Conservation (phyloP, 2,329 filamentous ascomycete genomes). For the Monosporascus sp. region DNA sequence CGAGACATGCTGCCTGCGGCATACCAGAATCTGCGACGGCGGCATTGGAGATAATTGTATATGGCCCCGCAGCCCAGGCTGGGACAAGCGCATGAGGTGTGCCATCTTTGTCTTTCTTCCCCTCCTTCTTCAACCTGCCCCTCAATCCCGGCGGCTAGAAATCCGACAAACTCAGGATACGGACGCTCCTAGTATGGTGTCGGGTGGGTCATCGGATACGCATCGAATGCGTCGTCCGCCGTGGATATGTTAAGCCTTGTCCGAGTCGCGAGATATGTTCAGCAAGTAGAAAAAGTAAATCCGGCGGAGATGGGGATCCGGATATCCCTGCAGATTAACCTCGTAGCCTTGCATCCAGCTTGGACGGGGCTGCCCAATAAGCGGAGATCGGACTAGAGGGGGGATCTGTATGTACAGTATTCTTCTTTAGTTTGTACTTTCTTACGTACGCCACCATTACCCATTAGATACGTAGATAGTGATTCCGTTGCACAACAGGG, state of each 20-base stretch:
- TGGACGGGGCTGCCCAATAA: background rate
- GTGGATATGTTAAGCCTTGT: background rate
- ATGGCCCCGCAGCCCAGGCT: constrained; percentile 10
- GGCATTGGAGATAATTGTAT: background rate
- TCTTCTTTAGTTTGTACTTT: no score
- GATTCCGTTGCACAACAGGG: no score
- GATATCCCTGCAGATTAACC: background rate
- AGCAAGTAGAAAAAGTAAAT: background rate
- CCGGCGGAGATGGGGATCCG: background rate
- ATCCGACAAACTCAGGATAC: background rate
- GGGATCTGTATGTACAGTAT: no score
- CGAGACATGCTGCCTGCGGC: constrained; percentile 8
- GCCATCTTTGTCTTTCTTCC: constrained; percentile 6
- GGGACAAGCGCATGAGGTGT: constrained; percentile 12
- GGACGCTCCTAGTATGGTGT: no score
- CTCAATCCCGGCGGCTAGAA: background rate
- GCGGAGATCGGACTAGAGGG: background rate
- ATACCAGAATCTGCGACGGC: constrained; percentile 1
- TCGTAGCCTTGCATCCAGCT: background rate
- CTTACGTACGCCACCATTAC: no score
- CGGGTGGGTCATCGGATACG: no score
- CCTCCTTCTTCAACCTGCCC: background rate
- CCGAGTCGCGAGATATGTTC: background rate
- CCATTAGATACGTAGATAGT: no score
- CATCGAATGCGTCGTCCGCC: no score